These are phyloP conservation scores for Scheffersomyces lignicola DNA, from an alignment of 1,139 yeast species.

Conservation along the genomic window DNA sequence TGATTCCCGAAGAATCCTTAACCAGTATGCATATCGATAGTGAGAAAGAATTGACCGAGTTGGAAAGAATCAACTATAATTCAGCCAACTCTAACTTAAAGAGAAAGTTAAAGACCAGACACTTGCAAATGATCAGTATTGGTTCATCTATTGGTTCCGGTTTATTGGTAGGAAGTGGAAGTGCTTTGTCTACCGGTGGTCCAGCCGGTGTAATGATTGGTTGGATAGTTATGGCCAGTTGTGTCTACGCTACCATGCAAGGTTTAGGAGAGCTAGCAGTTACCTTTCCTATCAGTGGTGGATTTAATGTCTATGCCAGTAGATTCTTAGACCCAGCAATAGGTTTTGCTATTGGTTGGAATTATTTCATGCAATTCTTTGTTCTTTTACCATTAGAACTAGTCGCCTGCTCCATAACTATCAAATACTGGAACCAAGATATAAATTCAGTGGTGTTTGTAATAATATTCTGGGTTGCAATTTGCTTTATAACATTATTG, in stretches of 20 bases:
- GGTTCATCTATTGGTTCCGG: conserved; percentile 80
- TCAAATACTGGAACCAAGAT: conserved; percentile 39
- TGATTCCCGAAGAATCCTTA: conserved; percentile 19
- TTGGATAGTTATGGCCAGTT: conserved; percentile 31
- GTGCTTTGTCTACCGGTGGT: conserved; percentile 54
- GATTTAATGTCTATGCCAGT: conserved; percentile 39
- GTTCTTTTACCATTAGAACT: conserved; percentile 35
- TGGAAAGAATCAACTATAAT: conserved; percentile 36
- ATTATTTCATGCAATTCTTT: conserved; percentile 42
- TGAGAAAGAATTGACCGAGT: conserved; percentile 26
- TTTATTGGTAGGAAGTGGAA: conserved; percentile 32
- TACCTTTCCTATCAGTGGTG: conserved; percentile 42
- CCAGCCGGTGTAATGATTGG: conserved; percentile 67
- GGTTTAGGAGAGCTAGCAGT: conserved; percentile 41
- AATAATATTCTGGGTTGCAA: conserved; percentile 35
- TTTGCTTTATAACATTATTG: conserved; percentile 36
- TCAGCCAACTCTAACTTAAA: conserved; percentile 42
- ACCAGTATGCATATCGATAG: conserved; percentile 17
- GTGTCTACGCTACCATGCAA: conserved; percentile 37
- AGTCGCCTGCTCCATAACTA: conserved; percentile 42
- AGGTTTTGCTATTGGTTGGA: conserved; percentile 48
- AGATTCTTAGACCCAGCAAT: conserved; percentile 41
- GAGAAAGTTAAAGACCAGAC: conserved; percentile 34
- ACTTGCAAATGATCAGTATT: conserved; percentile 67
- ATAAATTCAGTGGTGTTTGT: conserved; percentile 43